Evolutionary conservation across 1,284 basidiomycete species (phyloP), one percentile per base, ranked within the genome.

Genomic region (Pseudozyma hubeiensis): DNA sequence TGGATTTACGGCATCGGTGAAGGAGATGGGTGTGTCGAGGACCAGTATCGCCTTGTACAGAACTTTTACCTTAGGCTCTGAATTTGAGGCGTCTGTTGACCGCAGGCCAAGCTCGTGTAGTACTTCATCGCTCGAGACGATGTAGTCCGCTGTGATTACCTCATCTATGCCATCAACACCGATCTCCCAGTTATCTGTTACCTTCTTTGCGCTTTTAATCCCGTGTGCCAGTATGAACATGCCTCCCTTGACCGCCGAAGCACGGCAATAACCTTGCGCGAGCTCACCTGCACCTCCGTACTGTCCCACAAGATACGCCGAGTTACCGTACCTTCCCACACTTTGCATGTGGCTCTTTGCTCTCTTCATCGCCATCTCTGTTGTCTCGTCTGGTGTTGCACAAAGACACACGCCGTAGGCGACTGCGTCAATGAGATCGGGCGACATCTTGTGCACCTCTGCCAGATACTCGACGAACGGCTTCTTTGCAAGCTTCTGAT

Each of bases 291-390:
- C 81, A 4, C 94, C 93, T 33, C 96, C 96, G 82, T 97, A 98
- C 78, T 97, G 94, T 0, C 93, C 93, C 5, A 98, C 88, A 14
- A 99, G 89, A 85, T 95, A 98, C 0, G 96, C 90, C 0, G 93
- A 93, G 10, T 92, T 86, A 7, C 96, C 96, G 81, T 97, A 98
- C 34, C 92, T 88, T 1, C 96, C 95, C 13, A 90, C 86, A 1
- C 93, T 93, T 43, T 87, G 89, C 24, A 98, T 87, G 81, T 93
- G 94, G 6, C 49, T 44, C 13, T 60, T 60, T 7, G 74, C 75
- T 8, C 80, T 62, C 24, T 63, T 44, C 60, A 82, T 61, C 0
- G 76, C 77, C 5, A 45, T 48, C 14, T 58, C 40, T 7, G 67
- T 59, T 1, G 70, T 48, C 30, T 82, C 81, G 5, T 55, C 24